A percentile compares a stretch with the other conserved stretches of the same genome.
Evolutionary conservation across 352 stramenopile genomes (phyloP).

Genomic region (Pythium apleroticum): DNA sequence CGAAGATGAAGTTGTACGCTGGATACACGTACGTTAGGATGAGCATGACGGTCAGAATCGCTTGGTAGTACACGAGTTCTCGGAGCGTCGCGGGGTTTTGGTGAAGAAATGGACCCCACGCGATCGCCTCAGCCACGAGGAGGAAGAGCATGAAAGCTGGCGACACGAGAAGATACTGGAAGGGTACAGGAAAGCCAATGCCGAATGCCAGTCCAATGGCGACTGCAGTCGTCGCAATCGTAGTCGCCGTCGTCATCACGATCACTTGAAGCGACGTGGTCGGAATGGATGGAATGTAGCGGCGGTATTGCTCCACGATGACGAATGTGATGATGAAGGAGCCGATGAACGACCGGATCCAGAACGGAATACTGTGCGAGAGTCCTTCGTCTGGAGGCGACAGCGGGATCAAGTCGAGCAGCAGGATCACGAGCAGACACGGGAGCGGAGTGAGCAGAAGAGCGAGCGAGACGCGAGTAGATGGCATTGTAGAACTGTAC

Average conservation of each 20-base stretch:
- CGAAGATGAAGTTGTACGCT: conserved; percentile 18
- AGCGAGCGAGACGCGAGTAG: not conserved
- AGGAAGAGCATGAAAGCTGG: conserved; percentile 31
- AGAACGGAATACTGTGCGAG: not conserved
- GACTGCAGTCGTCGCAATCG: not conserved
- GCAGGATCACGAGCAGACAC: not conserved
- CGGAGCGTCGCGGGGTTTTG: not conserved
- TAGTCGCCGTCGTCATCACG: not conserved
- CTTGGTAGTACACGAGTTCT: conserved; percentile 9
- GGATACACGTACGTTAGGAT: conserved; percentile 16
- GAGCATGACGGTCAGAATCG: not conserved
- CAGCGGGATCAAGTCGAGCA: conserved; percentile 7
- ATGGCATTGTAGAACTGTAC: not conserved
- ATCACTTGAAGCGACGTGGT: not conserved
- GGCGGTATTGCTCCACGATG: conserved; percentile 2
- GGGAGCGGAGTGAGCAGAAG: not conserved
- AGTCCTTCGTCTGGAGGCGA: not conserved
- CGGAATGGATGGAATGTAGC: not conserved
- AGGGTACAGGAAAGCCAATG: conserved; percentile 6
- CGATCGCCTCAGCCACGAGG: not conserved
- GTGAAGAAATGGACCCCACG: conserved; percentile 4
- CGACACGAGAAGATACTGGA: conserved; percentile 28
- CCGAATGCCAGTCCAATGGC: not conserved
- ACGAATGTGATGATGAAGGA: not conserved
- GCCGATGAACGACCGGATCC: not conserved